Conservation (phyloP, 768 basidiomycete genomes). For the Mycena venus region DNA sequence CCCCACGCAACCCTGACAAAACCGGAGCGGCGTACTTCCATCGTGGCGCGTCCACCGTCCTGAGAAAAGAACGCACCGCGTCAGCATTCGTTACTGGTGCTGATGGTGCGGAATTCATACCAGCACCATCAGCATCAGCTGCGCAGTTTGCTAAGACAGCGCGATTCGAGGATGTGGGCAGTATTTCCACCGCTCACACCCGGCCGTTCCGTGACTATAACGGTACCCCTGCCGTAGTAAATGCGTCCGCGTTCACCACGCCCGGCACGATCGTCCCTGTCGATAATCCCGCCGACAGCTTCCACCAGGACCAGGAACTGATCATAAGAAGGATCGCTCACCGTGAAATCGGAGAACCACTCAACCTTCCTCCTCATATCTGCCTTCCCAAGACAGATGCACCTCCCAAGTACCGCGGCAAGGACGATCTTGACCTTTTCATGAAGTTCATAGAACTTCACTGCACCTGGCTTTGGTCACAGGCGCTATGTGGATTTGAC, state of each 20-base stretch:
- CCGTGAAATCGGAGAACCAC: background rate
- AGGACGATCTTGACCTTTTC: background rate
- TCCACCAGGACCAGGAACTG: too few species aligned
- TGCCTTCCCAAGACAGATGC: background rate
- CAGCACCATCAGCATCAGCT: background rate
- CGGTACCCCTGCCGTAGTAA: too few species aligned
- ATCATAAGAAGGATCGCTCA: background rate
- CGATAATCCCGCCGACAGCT: too few species aligned
- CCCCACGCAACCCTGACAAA: background rate
- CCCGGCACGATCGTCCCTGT: too few species aligned
- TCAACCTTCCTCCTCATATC: too few species aligned
- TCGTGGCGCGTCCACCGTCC: background rate
- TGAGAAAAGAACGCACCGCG: background rate
- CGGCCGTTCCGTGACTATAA: background rate
- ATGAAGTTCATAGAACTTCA: slow-evolving; percentile 1
- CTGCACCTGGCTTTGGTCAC: background rate
- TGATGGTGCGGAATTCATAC: background rate
- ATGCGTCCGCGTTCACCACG: too few species aligned
- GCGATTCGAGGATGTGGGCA: background rate
- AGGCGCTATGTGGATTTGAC: background rate
- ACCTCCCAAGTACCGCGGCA: background rate
- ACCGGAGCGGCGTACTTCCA: background rate
- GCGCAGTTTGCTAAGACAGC: too few species aligned
- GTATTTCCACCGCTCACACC: background rate
- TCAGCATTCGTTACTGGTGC: background rate